Evolutionary conservation across 1,284 basidiomycete species (phyloP), one percentile per base, ranked within the genome.

Genomic region (Malassezia japonica): DNA sequence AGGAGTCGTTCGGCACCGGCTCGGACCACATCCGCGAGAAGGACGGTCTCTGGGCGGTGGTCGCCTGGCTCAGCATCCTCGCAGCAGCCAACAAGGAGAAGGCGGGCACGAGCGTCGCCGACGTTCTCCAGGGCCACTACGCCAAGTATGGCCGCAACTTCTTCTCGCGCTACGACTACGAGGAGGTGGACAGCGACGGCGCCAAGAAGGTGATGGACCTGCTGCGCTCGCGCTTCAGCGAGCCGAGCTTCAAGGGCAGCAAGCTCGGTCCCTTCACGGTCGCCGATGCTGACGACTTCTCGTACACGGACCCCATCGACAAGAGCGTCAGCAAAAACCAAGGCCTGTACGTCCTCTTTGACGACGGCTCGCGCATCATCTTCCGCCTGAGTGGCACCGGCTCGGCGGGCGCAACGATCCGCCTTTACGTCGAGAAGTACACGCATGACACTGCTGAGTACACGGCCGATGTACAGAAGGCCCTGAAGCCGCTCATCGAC

Each of bases 21-120:
- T 96, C 92, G 15, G 92, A 98, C 76, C 92, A 98, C 76, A 94
- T 98, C 65, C 86, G 92, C 60, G 92, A 98, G 79, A 98, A 98
- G 80, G 92, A 98, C 70, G 92, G 92, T 64, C 78, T 98, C 36
- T 98, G 92, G 92, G 92, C 94, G 53, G 80, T 98, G 56, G 79
- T 96, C 42, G 39, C 92, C 1, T 98, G 92, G 92, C 77, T 98
- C 59, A 91, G 92, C 72, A 96, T 98, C 75, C 79, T 98, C 65
- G 94, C 94, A 12, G 85, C 83, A 39, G 90, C 87, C 34, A 92
- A 92, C 78, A 80, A 83, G 76, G 80, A 86, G 50, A 68, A 66
- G 50, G 59, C 70, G 2, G 62, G 68, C 6, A 68, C 65, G 1
- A 52, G 55, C 2, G 68, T 72, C 12, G 27, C 48, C 2, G 70